Base-by-base conservation (phyloP, 495 filamentous ascomycete species). In the Hypoxylon rickii region DNA sequence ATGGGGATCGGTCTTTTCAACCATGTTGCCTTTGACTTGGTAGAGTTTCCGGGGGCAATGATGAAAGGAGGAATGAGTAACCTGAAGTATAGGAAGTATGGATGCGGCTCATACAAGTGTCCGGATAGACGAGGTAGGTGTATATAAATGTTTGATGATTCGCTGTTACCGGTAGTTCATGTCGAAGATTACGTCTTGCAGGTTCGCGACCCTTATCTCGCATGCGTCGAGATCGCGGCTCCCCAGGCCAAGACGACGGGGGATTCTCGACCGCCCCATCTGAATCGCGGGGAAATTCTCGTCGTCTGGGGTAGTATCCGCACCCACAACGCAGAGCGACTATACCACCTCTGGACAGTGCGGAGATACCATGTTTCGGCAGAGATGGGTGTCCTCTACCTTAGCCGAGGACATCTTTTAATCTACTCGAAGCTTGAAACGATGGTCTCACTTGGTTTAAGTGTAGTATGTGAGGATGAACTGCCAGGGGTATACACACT, bases 241-340 rank as follows among this genome's bases (percentile, higher is more conserved):
- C 33, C 44, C 13, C n/a, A n/a, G n/a, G 57, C 57, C 31, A 60
- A 60, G 44, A 10, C 16, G 16, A 31, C 57, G 57, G 44, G 54
- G 57, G 44, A 32, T 54, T 51, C 45, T 55, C 51, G 57, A 51
- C 57, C 51, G 20, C 17, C 40, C 10, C 12, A 50, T 44, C 33
- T 24, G 44, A 61, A 44, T 51, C 57, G 57, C 57, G 57, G 57
- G 57, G 57, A 55, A 61, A 45, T 38, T 20, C n/a, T 36, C 19
- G 24, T 3, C 32, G 36, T 39, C 19, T 26, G 39, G 44, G 51
- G 57, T 61, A 12, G 51, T 29, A 61, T 55, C 44, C 12, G 15
- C 39, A 32, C 21, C 51, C 36, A 15, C 44, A 61, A 61, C n/a
- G 32, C 45, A 50, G 32, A 10, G 36, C 40, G 31, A 60, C 18